Conservation (phyloP, 2,329 filamentous ascomycete genomes). For the Fusarium sp. region DNA sequence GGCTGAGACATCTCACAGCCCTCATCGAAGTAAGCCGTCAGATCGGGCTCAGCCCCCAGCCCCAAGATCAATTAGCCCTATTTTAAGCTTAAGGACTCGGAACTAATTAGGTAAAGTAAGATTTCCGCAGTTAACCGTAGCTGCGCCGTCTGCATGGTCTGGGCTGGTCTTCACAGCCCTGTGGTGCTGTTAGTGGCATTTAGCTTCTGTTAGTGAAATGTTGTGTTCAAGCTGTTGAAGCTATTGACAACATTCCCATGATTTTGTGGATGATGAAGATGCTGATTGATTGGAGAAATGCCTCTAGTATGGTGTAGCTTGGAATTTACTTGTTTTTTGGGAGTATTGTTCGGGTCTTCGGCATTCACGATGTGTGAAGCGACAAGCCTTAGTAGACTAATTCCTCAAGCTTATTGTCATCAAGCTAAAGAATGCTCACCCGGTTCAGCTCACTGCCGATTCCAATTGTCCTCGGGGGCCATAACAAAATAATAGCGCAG, state of each 20-base stretch:
- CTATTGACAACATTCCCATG: not conserved
- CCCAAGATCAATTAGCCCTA: conserved; percentile 29
- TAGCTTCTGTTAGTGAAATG: not conserved
- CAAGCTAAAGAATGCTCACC: not conserved
- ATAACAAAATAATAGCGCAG: not conserved
- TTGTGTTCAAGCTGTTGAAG: not conserved
- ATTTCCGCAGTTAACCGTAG: not conserved
- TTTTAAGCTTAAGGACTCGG: conserved; percentile 35
- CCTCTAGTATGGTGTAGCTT: not conserved
- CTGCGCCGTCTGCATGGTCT: conserved; percentile 2
- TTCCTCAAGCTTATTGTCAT: not conserved
- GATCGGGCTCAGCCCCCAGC: conserved; percentile 27
- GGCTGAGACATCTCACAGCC: conserved; percentile 31
- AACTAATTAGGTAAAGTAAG: conserved; percentile 5
- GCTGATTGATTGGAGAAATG: not conserved
- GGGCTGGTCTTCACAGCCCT: conserved; percentile 7
- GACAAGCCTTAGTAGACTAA: not conserved
- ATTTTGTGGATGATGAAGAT: conserved; percentile 1
- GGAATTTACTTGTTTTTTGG: not conserved
- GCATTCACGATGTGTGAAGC: not conserved
- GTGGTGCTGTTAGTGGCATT: not conserved
- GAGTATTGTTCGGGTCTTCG: not conserved
- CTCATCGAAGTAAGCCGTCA: conserved; percentile 21
- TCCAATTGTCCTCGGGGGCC: not conserved
- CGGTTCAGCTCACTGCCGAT: not conserved